Evolutionary conservation across 2,329 filamentous ascomycete genomes (phyloP).

Genomic region (Phyllosticta citriasiana): DNA sequence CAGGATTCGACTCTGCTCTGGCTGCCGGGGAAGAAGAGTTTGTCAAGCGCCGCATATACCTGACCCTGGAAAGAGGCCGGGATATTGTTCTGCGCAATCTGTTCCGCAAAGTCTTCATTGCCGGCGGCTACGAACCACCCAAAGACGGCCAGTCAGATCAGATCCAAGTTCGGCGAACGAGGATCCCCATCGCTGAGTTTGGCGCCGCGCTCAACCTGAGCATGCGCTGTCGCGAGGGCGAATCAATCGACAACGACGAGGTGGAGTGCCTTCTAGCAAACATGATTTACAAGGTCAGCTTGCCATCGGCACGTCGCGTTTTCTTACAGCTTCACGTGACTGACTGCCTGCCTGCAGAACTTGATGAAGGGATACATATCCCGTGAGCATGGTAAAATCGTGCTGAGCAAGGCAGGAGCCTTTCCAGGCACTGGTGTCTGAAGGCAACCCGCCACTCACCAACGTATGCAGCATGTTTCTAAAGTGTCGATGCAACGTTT

Average conservation of each 20-base stretch:
- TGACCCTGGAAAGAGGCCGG: conserved; percentile 83
- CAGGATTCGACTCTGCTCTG: conserved; percentile 74
- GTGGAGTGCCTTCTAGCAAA: conserved; percentile 93
- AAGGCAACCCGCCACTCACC: neutral
- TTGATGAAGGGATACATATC: conserved; percentile 98
- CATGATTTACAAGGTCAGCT: conserved; percentile 89
- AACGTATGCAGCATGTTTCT: neutral
- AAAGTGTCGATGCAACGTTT: neutral
- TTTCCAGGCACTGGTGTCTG: conserved; percentile 77
- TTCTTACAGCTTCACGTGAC: neutral
- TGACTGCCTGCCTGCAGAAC: conserved; percentile 45
- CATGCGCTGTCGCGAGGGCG: conserved; percentile 41
- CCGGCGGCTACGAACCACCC: conserved; percentile 64
- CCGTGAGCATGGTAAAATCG: conserved; percentile 78
- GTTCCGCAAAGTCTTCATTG: conserved; percentile 80
- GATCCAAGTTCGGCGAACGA: conserved; percentile 56
- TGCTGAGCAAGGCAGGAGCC: conserved; percentile 83
- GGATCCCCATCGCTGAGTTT: conserved; percentile 77
- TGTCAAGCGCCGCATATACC: conserved; percentile 83
- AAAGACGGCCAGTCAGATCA: conserved; percentile 57
- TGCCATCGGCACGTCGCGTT: no score
- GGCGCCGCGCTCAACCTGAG: conserved; percentile 71
- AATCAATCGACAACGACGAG: conserved; percentile 73
- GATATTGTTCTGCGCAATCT: conserved; percentile 90
- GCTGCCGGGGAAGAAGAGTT: conserved; percentile 81